Evolutionary conservation across 1,139 yeast species (phyloP), one percentile per base, ranked within the genome.

Genomic region (Scheffersomyces stambukii): DNA sequence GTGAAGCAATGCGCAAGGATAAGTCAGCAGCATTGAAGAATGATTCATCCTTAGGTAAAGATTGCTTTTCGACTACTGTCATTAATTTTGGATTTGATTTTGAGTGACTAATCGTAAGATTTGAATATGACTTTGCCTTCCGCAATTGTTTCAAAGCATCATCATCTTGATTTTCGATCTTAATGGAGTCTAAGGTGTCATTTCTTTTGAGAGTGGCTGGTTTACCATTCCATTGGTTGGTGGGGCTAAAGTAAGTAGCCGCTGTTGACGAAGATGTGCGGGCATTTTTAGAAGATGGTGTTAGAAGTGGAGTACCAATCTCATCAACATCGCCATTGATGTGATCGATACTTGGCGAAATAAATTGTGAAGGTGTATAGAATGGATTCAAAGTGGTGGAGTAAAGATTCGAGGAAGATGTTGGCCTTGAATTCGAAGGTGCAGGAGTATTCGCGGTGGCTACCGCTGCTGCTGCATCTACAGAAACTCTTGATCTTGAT

Each of bases 111-210:
- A 11, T 25, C 25, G 4, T 27, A 15, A 18, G 37, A 25, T 43
- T 40, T 6, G 57, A 40, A 36, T 50, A 54, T 8, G 65, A 57
- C 38, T 61, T 62, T 4, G 69, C 70, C 40, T 64, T 56, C 25
- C 55, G 54, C 31, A 67, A 43, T 38, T 64, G 69, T 34, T 60
- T 60, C 33, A 64, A 54, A 3, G 73, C 72, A 42, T 66, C 71
- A 40, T 64, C 67, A 29, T 64, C 70, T 37, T 63, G 68, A 31
- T 59, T 64, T 35, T 64, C 70, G 29, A 60, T 53, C 23, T n/a
- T n/a, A n/a, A 52, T 51, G n/a, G n/a, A n/a, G 15, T 27, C 26
- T 13, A 22, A 21, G 26, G 61, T 54, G 49, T 22, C 51, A 30
- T 31, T 42, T 42, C 16, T 47, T 38, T 1, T 33, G n/a, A n/a